A percentile compares a stretch with the other conserved stretches of the same genome.
Conservation (phyloP, 2,329 filamentous ascomycete genomes). For the Fusarium nelsonii region DNA sequence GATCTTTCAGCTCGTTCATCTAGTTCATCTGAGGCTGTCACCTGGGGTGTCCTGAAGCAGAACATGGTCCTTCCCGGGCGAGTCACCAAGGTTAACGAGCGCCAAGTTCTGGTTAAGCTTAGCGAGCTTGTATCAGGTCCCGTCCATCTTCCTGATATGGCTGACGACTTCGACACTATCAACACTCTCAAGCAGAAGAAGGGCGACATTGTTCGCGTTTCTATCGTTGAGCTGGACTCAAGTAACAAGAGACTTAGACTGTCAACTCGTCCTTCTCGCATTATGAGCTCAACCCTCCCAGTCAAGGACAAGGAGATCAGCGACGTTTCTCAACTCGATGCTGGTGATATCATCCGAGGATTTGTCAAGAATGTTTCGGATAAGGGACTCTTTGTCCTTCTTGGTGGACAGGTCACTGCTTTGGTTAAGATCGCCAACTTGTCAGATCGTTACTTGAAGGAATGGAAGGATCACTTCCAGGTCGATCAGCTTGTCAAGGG, state of each 20-base stretch:
- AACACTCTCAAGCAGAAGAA: conserved; percentile 81
- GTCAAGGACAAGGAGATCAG: conserved; percentile 86
- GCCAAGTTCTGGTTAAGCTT: conserved; percentile 86
- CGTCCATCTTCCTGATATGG: conserved; percentile 84
- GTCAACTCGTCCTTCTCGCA: conserved; percentile 86
- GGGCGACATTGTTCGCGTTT: conserved; percentile 90
- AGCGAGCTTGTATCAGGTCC: conserved; percentile 83
- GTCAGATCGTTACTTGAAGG: conserved; percentile 91
- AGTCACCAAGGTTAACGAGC: conserved; percentile 87
- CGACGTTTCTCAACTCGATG: conserved; percentile 75
- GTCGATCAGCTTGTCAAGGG: conserved; percentile 92
- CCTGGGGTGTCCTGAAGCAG: conserved; percentile 77
- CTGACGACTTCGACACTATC: conserved; percentile 86
- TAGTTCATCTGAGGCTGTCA: conserved; percentile 62
- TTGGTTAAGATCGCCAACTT: conserved; percentile 89
- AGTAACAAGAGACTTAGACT: conserved; percentile 87
- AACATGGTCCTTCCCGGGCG: conserved; percentile 86
- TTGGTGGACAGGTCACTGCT: conserved; percentile 84
- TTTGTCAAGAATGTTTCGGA: conserved; percentile 93
- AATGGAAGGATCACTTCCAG: conserved; percentile 93
- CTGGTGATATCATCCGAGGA: conserved; percentile 85
- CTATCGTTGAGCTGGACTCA: conserved; percentile 81
- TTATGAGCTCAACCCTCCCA: conserved; percentile 85
- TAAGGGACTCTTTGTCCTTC: conserved; percentile 86
- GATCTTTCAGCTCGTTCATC: conserved; percentile 85